Evolutionary conservation across 1,284 basidiomycete species (phyloP).

Genomic region (Naganishia sp.): DNA sequence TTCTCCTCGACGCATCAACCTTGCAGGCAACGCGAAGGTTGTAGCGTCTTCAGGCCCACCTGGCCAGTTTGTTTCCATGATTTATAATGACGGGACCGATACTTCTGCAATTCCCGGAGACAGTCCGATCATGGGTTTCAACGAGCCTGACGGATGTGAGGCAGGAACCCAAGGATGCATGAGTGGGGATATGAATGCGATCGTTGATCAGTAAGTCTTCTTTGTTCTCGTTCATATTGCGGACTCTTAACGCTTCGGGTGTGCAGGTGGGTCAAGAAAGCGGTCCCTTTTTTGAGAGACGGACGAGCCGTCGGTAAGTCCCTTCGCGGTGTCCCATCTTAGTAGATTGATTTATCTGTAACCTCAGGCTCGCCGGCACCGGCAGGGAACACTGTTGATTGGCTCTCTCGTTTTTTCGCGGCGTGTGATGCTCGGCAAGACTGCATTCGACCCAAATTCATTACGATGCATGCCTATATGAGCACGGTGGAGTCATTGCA

Average conservation of each 20-base stretch:
- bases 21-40: not conserved
- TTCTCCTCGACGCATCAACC: not conserved
- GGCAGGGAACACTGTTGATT: slow-evolving; percentile 25
- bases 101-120: not conserved
- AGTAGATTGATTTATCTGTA: no score
- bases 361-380: slow-evolving; percentile 16
- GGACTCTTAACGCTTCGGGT: not conserved
- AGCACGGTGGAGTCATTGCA: not conserved
- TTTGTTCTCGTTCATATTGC: not conserved
- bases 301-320: slow-evolving; percentile 16
- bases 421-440: slow-evolving; percentile 12
- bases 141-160: slow-evolving; percentile 31
- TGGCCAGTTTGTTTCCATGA: not conserved
- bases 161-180: slow-evolving; percentile 19
- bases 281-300: slow-evolving; percentile 6
- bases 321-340: not conserved
- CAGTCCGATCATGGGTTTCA: slow-evolving; percentile 27
- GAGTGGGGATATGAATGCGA: not conserved
- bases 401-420: slow-evolving; percentile 16
- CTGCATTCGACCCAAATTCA: slow-evolving; percentile 22
- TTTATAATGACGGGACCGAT: not conserved
- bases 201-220: slow-evolving; percentile 4
- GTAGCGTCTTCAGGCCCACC: not conserved
- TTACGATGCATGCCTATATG: slow-evolving; percentile 24
- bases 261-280: slow-evolving; percentile 23